Conservation (phyloP, 306 rosid genomes). For the Rosa chinensis region DNA sequence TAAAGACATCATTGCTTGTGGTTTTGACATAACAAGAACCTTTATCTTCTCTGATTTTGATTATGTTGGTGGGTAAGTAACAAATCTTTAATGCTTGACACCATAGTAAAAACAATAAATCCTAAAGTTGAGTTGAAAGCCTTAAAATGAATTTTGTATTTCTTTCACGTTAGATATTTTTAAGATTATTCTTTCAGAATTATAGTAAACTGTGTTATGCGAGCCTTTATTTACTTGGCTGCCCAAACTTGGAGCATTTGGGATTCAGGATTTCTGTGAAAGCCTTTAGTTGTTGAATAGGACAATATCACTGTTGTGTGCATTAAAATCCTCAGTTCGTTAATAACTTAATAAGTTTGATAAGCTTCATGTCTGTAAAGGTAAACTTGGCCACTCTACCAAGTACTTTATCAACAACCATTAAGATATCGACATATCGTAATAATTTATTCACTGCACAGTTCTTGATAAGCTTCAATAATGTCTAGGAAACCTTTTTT, state of each 20-base stretch:
- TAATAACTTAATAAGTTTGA: not conserved
- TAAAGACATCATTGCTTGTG: conserved; percentile 95
- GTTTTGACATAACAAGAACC: conserved; percentile 79
- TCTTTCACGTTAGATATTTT: not conserved
- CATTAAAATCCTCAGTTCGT: not conserved
- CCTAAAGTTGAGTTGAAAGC: not conserved
- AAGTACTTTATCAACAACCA: not conserved
- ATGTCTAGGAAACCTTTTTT: not conserved
- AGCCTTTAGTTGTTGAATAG: not conserved
- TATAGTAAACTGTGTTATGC: not conserved
- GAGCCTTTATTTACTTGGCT: not conserved
- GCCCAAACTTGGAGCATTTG: not conserved
- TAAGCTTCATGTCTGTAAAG: not conserved
- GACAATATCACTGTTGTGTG: not conserved
- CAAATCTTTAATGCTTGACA: conserved; percentile 10
- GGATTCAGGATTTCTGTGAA: not conserved
- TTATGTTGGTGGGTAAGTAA: conserved; percentile 82
- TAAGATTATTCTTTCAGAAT: not conserved
- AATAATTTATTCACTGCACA: not conserved
- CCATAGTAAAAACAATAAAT: not conserved
- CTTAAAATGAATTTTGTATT: not conserved
- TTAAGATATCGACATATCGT: not conserved
- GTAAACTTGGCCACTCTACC: not conserved
- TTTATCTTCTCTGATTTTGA: conserved; percentile 80
- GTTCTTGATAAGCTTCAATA: not conserved